Evolutionary conservation across 73 alveolate species (phyloP).

Genomic region (Paramecium caudatum): DNA sequence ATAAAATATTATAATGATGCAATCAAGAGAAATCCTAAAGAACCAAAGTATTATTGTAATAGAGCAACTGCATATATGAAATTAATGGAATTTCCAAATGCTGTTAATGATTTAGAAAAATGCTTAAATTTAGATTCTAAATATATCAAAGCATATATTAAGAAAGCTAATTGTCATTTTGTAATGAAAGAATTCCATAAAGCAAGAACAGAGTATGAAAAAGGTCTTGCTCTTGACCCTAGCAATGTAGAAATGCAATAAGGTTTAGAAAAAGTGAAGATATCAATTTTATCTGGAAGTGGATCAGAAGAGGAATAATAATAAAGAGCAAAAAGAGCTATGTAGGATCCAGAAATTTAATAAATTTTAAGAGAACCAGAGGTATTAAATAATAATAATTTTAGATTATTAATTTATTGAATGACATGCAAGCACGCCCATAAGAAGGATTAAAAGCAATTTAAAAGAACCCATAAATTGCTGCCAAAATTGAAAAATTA

Average conservation of each 20-base stretch:
- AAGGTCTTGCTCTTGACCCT: conserved; percentile 90
- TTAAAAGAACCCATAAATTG: conserved; percentile 92
- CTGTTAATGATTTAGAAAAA: conserved; percentile 90
- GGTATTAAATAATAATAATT: conserved; percentile 86
- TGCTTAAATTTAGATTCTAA: conserved; percentile 91
- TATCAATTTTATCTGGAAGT: conserved; percentile 81
- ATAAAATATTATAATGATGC: conserved; percentile 93
- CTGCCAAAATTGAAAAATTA: conserved; percentile 94
- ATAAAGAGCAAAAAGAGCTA: conserved; percentile 97
- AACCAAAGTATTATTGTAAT: conserved; percentile 89
- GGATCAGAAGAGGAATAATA: conserved; percentile 88
- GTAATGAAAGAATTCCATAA: conserved; percentile 95
- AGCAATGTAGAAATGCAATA: conserved; percentile 87
- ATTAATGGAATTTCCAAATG: conserved; percentile 92
- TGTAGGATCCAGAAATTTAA: conserved; percentile 99
- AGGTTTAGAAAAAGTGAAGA: conserved; percentile 84
- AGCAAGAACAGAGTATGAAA: conserved; percentile 89
- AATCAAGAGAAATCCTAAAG: conserved; percentile 92
- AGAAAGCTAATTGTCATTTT: conserved; percentile 91
- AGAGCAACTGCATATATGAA: conserved; percentile 93
- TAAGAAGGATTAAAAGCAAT: conserved; percentile 83
- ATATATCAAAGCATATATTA: conserved; percentile 89
- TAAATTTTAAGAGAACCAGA: conserved; percentile 91
- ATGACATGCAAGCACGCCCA: conserved; percentile 89
- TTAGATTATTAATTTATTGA: conserved; percentile 58